Evolutionary conservation across 2,329 filamentous ascomycete genomes (phyloP).

Genomic region (Didymella pinodella): DNA sequence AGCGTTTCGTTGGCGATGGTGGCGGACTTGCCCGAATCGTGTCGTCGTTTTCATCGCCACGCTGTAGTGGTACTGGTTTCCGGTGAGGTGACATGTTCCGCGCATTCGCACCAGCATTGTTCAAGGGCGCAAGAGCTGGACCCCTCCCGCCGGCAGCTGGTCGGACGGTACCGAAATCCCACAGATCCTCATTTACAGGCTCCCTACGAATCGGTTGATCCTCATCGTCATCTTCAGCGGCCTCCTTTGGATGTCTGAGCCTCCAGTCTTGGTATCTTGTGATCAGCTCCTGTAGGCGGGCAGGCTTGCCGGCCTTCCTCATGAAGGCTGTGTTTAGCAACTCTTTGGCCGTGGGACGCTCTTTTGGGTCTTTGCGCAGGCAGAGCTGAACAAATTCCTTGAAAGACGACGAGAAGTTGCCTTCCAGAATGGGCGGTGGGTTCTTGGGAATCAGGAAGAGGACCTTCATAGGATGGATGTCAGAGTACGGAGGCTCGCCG

Average conservation of each 20-base stretch:
- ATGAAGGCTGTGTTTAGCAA: constrained; percentile 91
- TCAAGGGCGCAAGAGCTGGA: constrained; percentile 74
- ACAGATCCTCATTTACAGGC: constrained; percentile 81
- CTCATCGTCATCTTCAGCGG: constrained; percentile 59
- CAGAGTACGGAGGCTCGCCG: constrained; percentile 91
- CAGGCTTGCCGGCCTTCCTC: constrained; percentile 89
- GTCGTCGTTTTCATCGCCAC: constrained; percentile 48
- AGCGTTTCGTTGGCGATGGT: constrained; percentile 55
- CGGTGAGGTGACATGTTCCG: constrained; percentile 56
- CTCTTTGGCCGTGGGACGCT: constrained; percentile 85
- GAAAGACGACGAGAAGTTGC: constrained; percentile 58
- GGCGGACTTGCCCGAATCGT: constrained; percentile 49
- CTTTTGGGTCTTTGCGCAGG: constrained; percentile 85
- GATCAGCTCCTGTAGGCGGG: constrained; percentile 95
- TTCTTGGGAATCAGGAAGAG: constrained; percentile 97
- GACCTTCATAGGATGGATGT: constrained; percentile 99
- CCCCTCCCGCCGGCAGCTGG: constrained; percentile 65
- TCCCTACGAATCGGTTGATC: constrained; percentile 48
- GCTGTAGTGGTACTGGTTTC: constrained; percentile 43
- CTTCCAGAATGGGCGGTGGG: constrained; percentile 74
- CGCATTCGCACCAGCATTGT: constrained; percentile 81
- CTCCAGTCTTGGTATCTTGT: constrained; percentile 89
- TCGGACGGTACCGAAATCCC: constrained; percentile 97
- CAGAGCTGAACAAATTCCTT: constrained; percentile 69
- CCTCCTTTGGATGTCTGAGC: constrained; percentile 75